Evolutionary conservation across 2,329 filamentous ascomycete genomes (phyloP).

Genomic region (Microthyrium microscopicum): DNA sequence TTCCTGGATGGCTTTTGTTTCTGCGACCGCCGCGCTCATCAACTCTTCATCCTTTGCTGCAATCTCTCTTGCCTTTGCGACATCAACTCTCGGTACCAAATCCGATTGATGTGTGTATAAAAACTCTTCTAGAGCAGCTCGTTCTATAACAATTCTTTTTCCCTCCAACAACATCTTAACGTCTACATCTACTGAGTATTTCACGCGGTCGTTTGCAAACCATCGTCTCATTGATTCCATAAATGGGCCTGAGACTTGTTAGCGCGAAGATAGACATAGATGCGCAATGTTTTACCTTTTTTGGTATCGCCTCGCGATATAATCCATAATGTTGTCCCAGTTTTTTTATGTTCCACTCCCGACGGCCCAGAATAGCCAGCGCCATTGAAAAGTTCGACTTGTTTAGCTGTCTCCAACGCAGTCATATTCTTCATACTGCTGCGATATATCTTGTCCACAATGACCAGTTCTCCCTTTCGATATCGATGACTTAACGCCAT

Average conservation of each 20-base stretch:
- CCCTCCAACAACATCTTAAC: conserved; percentile 87
- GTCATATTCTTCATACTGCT: conserved; percentile 39
- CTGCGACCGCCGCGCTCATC: too few species aligned
- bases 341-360: conserved; percentile 13
- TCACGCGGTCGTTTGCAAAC: conserved; percentile 47
- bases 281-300: conserved; percentile 37
- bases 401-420: conserved; percentile 45
- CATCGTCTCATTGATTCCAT: conserved; percentile 20
- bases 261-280: conserved; percentile 20
- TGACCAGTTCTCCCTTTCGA: conserved; percentile 66
- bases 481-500: conserved; percentile 89
- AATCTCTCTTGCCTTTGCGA: too few species aligned
- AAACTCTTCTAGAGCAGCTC: conserved; percentile 58
- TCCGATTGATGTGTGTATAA: conserved; percentile 58
- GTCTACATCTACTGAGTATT: conserved; percentile 66
- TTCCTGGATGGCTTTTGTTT: too few species aligned
- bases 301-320: conserved; percentile 31
- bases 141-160: conserved; percentile 74
- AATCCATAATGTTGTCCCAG: conserved; percentile 13
- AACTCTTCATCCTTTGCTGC: too few species aligned
- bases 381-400: too few species aligned
- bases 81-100: too few species aligned
- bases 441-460: conserved; percentile 59
- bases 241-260: too few species aligned
- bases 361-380: too few species aligned